Evolutionary conservation across 2,329 filamentous ascomycete species (phyloP).

Genomic region (Fusarium nodosum): DNA sequence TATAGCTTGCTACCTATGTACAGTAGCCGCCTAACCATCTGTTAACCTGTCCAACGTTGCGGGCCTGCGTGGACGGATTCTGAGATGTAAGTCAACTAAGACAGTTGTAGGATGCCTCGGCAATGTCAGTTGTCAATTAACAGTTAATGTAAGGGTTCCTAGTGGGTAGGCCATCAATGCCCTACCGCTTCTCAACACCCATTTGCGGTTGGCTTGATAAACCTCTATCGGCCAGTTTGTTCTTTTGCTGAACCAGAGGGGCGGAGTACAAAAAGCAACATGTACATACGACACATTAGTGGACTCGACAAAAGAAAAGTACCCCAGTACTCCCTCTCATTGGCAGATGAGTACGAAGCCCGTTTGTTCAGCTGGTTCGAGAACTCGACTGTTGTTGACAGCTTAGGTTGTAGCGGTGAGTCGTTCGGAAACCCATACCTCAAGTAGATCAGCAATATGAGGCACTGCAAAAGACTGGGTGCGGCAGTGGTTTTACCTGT

Average conservation of each 20-base stretch:
- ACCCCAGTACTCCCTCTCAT: constrained; percentile 1
- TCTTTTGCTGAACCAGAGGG: constrained; percentile 6
- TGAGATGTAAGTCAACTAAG: constrained; percentile 27
- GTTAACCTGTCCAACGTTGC: not conserved
- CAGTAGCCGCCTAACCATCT: not conserved
- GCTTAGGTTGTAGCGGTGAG: constrained; percentile 36
- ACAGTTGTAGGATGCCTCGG: constrained; percentile 41
- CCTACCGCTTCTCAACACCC: not conserved
- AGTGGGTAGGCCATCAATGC: not conserved
- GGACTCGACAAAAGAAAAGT: constrained; percentile 31
- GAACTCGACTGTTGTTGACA: constrained; percentile 5
- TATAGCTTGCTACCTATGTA: not conserved
- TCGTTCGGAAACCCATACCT: constrained; percentile 3
- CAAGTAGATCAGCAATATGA: not conserved
- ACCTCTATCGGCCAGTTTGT: constrained; percentile 2
- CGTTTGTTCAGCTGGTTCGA: constrained; percentile 10
- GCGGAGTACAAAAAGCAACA: constrained; percentile 28
- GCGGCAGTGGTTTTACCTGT: not conserved
- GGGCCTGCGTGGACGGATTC: not conserved
- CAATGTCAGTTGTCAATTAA: constrained; percentile 6
- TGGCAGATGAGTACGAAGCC: not conserved
- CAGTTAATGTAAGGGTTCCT: not conserved
- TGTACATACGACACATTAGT: constrained; percentile 19
- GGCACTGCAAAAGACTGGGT: not conserved
- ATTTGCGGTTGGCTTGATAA: constrained; percentile 26